phyloP scores from a whole-genome alignment of 345 rosid genomes.

The Rhodomyrtus tomentosa region DNA sequence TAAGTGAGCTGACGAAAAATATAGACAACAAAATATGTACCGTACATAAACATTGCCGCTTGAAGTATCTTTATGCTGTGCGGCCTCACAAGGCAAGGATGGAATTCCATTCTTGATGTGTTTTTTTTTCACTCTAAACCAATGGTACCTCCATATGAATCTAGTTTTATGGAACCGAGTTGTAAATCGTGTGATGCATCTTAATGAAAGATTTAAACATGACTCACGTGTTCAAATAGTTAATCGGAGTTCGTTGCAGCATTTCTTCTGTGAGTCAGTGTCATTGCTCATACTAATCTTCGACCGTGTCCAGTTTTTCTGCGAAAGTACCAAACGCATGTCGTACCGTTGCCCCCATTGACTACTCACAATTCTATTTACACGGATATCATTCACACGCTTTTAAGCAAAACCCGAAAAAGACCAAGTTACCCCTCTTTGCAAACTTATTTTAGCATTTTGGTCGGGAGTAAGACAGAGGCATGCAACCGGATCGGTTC shows the following conservation, averaged over 20 bases:
- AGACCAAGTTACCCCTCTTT: background rate
- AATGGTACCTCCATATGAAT: background rate
- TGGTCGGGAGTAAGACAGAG: too few species aligned
- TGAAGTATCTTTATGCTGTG: too few species aligned
- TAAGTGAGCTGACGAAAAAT: too few species aligned
- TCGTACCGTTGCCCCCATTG: background rate
- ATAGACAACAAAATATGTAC: too few species aligned
- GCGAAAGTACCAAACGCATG: background rate
- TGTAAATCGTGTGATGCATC: background rate
- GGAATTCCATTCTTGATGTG: accelerated
- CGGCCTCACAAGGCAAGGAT: accelerated
- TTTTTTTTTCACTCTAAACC: background rate
- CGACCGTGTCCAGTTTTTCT: background rate
- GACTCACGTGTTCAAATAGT: background rate
- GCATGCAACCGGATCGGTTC: too few species aligned
- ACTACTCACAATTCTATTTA: background rate
- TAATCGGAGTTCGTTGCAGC: background rate
- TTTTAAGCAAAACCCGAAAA: background rate
- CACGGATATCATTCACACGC: background rate
- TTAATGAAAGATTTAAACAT: too few species aligned
- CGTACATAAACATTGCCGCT: too few species aligned
- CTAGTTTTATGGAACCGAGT: background rate
- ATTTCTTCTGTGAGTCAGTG: background rate
- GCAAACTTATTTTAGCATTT: too few species aligned
- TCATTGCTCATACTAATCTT: background rate